Conservation (phyloP, 192 early-diverging fungal genomes). For the Powellomyces hirtus region DNA sequence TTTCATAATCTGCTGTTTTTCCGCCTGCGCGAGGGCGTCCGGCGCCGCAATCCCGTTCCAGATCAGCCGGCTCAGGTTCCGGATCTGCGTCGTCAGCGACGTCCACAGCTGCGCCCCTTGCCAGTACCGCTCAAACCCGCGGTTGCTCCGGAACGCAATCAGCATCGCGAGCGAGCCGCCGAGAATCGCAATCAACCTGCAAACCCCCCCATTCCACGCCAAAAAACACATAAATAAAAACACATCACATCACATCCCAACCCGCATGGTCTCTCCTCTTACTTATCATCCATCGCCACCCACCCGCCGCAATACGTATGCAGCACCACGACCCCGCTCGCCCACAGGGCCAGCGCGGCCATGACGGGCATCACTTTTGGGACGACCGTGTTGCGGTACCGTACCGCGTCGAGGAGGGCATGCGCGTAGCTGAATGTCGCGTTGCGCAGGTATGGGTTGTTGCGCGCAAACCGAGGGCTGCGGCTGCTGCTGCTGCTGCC, state of each 20-base stretch:
- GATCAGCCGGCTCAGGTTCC: conserved; percentile 68
- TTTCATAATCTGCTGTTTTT: conserved; percentile 67
- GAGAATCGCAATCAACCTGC: conserved; percentile 35
- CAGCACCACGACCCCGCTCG: background rate
- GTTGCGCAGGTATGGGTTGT: background rate
- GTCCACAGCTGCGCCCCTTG: conserved; percentile 83
- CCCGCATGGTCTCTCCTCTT: background rate
- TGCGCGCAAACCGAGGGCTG: background rate
- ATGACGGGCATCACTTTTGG: conserved; percentile 18
- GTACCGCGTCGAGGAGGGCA: conserved; percentile 1
- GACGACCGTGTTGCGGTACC: conserved; percentile 3
- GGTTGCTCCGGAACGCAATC: conserved; percentile 75
- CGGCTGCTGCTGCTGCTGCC: too few species aligned
- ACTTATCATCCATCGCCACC: conserved; percentile 19
- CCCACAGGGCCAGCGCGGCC: background rate
- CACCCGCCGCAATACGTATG: background rate
- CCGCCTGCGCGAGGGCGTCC: conserved; percentile 27
- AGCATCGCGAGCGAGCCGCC: conserved; percentile 52
- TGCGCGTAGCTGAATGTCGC: background rate
- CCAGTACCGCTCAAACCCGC: conserved; percentile 70
- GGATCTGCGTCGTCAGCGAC: conserved; percentile 51
- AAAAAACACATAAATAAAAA: too few species aligned
- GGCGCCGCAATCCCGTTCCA: conserved; percentile 53
- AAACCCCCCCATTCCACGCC: too few species aligned
- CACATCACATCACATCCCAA: background rate